Percentiles rank a stretch among this genome's conserved stretches.
Evolutionary conservation across 2,329 filamentous ascomycete species (phyloP).

Genomic region (Trichoderma sp.): DNA sequence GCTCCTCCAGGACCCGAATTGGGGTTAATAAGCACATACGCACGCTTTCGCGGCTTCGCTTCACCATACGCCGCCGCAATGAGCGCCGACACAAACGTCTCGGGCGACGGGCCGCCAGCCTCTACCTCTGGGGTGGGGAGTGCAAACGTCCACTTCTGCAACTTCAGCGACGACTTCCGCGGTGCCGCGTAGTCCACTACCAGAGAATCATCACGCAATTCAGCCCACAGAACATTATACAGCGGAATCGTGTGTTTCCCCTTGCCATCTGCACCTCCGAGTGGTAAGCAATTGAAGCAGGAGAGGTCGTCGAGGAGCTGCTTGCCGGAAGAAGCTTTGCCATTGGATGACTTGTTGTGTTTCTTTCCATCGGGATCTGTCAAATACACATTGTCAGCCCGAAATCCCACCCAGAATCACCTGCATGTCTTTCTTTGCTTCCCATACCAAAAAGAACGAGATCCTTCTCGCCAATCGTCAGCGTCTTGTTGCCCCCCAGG

Average conservation of each 20-base stretch:
- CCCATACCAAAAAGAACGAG: conserved; percentile 37
- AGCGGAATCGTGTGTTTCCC: conserved; percentile 57
- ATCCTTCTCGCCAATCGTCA: conserved; percentile 33
- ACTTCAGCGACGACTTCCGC: conserved; percentile 58
- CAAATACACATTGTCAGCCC: neutral
- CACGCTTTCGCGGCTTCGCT: conserved; percentile 67
- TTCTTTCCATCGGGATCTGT: conserved; percentile 17
- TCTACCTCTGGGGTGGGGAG: conserved; percentile 39
- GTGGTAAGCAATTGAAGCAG: conserved; percentile 13
- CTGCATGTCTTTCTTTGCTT: neutral
- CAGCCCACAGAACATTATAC: conserved; percentile 82
- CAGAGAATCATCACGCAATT: conserved; percentile 58
- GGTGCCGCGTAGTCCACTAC: conserved; percentile 69
- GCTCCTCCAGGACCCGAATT: conserved; percentile 81
- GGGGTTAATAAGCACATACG: conserved; percentile 89
- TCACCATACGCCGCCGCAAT: conserved; percentile 67
- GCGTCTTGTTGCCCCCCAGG: conserved; percentile 32
- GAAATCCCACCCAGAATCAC: neutral
- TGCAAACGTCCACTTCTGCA: conserved; percentile 52
- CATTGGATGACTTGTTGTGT: neutral
- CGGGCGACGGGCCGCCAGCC: conserved; percentile 37
- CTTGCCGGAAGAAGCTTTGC: conserved; percentile 12
- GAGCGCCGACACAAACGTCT: conserved; percentile 64
- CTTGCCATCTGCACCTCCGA: conserved; percentile 24
- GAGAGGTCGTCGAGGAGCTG: conserved; percentile 1